Evolutionary conservation across 257 asterid species (phyloP), one percentile per base, ranked within the genome.

Genomic region (Scutellaria galericulata): DNA sequence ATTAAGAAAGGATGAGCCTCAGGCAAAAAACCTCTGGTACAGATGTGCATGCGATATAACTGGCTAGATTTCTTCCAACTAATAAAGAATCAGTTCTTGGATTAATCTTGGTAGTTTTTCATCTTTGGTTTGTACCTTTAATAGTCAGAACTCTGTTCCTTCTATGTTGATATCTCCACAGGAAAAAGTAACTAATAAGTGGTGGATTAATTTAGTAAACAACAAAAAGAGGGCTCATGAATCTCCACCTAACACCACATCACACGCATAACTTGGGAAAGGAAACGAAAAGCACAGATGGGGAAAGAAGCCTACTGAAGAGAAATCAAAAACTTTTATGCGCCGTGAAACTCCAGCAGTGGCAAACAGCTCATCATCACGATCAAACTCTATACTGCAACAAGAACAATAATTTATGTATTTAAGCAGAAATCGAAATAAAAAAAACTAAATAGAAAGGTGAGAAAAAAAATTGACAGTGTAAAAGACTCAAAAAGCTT

Each of bases 291-390:
- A 54, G 64, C 44, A 47, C 78, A 12, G 54, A 75, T 58, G 64
- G 46, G 40, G 45, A 61, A 66, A 61, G 62, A 61, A 78, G 50
- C 77, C 61, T 82, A 88, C 96, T 40, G 89, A 82, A 69, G 89
- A 76, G 79, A 84, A 90, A 73, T 90, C 92, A 61, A 83, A 90
- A 87, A 90, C 83, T 83, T 88, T 88, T 68, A 90, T 85, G 20
- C 95, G 80, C 76, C 95, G 80, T 58, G 96, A 86, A 57, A 90
- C 95, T 79, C 96, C 96, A 65, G 95, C 96, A 51, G 95, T 90
- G 72, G 96, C 96, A 80, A 90, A 90, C 77, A 88, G 84, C 77
- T 90, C 92, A 79, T 88, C 96, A 75, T 90, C 96, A 73, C 96
- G 85, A 67, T 90, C 90, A 80, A 90, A 90, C 70, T 90, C 96